A percentile compares a stretch with the other conserved stretches of the same genome.
These are phyloP conservation scores for Ormosia semicastrata DNA, from an alignment of 306 rosid genomes.

Conservation along the genomic window DNA sequence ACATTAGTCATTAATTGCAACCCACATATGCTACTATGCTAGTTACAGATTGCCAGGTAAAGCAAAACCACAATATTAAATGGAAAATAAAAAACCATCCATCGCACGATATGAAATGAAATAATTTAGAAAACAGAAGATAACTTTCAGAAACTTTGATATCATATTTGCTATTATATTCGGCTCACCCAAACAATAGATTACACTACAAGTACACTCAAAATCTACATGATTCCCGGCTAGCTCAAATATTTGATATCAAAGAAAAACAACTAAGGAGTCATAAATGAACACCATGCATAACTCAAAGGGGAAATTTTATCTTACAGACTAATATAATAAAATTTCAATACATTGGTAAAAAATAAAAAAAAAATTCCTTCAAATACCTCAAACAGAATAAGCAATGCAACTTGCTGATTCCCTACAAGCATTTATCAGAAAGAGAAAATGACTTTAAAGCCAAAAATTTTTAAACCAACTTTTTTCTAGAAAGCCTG, in stretches of 20 bases:
- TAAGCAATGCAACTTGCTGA: slow-evolving; percentile 25
- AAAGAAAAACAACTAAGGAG: neutral
- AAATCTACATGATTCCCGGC: slow-evolving; percentile 4
- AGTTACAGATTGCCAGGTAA: neutral
- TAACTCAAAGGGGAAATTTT: neutral
- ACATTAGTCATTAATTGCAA: neutral
- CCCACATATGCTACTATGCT: neutral
- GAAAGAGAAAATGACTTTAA: neutral
- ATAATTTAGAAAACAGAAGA: slow-evolving; percentile 5
- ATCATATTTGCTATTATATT: neutral
- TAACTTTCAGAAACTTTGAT: neutral
- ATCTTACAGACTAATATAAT: neutral
- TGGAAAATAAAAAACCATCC: neutral
- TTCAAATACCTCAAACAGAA: slow-evolving; percentile 1
- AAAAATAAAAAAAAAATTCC: neutral
- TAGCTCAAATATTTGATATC: slow-evolving; percentile 5
- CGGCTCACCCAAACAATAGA: slow-evolving; percentile 1
- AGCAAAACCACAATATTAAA: neutral
- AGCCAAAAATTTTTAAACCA: slow-evolving; percentile 12
- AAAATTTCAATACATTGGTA: neutral
- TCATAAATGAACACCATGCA: neutral
- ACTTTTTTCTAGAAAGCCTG: neutral
- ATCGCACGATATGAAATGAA: neutral
- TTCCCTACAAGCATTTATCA: neutral
- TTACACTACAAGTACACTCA: neutral